Evolutionary conservation across 2,329 filamentous ascomycete genomes (phyloP), one percentile per base, ranked within the genome.

Genomic region (Colletotrichum nymphaeae): DNA sequence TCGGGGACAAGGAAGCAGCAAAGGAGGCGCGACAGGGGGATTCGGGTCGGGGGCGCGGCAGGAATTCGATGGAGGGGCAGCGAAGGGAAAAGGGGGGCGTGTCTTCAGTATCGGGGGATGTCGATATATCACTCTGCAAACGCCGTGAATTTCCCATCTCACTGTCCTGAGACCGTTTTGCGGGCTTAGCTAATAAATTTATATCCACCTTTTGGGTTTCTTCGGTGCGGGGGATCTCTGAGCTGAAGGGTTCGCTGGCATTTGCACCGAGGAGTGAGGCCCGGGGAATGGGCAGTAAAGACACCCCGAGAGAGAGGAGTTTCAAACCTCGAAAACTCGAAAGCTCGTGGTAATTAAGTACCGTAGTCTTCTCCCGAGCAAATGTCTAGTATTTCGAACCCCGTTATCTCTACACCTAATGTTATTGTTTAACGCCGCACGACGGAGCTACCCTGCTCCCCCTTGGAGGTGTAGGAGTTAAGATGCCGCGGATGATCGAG

Each of bases 1-100:
- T 65, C 70, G 70, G 70, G 60, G 60, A 73, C 67, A 73, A 65
- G 70, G 70, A 73, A 70, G 67, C 22, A 35, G 32, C 32, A 35
- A 35, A 35, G 22, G 28, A n/a, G 14, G 5, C 16, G 28, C 14
- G 28, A 37, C 32, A 52, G 65, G 69, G 65, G 59, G 49, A 12
- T 68, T 69, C 52, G 69, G 69, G 37, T 57, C 63, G 35, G 59
- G 26, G 28, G 42, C 16, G 19, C 37, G 62, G 42, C 42, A 52
- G 42, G 53, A 57, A 59, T 42, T 57, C 30, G 22, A 60, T n/a
- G 58, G 55, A 46, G 55, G 32, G 58, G 16, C 14, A 42, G 16
- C 35, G 26, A 63, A 24, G 24, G 42, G 2, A 0, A 8, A 8
- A n/a, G 19, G 24, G 5, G 2, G 16, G 55, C 22, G 24, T 24